Percentiles rank a stretch among this genome's conserved stretches.
Conservation (phyloP, 768 basidiomycete species). For the Pholiota microspora region DNA sequence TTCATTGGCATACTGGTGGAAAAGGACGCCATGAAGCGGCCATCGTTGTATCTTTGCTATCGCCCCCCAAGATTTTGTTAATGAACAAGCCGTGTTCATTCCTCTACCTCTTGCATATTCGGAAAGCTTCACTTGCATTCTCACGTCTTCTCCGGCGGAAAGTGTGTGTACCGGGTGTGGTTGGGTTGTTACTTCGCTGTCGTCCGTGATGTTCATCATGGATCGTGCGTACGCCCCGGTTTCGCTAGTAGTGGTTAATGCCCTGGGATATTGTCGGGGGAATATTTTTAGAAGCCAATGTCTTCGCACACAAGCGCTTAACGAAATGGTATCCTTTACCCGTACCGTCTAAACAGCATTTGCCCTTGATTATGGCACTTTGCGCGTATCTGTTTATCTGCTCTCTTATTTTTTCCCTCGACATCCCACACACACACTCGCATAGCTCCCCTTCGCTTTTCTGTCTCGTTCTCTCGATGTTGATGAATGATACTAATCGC, state of each 20-base stretch:
- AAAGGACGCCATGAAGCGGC: not conserved
- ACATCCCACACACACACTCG: not conserved
- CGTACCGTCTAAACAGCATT: not conserved
- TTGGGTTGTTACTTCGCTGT: not conserved
- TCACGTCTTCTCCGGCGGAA: conserved; percentile 1
- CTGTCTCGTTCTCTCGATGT: not conserved
- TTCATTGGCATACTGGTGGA: not conserved
- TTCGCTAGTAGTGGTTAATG: no score
- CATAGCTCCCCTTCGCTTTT: not conserved
- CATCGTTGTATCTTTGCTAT: not conserved
- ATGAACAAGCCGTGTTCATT: not conserved
- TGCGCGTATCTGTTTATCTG: not conserved
- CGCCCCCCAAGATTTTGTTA: not conserved
- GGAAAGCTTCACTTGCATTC: not conserved
- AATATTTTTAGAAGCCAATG: not conserved
- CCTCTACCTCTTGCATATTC: conserved; percentile 12
- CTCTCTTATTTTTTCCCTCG: not conserved
- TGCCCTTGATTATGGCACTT: not conserved
- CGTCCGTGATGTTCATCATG: not conserved
- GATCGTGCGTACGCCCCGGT: not conserved
- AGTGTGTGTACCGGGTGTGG: not conserved
- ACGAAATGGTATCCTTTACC: not conserved
- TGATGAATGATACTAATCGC: not conserved
- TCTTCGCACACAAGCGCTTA: not conserved
- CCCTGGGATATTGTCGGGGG: not conserved